Evolutionary conservation across 2,329 filamentous ascomycete genomes (phyloP).

Genomic region (Alternaria postmessia): DNA sequence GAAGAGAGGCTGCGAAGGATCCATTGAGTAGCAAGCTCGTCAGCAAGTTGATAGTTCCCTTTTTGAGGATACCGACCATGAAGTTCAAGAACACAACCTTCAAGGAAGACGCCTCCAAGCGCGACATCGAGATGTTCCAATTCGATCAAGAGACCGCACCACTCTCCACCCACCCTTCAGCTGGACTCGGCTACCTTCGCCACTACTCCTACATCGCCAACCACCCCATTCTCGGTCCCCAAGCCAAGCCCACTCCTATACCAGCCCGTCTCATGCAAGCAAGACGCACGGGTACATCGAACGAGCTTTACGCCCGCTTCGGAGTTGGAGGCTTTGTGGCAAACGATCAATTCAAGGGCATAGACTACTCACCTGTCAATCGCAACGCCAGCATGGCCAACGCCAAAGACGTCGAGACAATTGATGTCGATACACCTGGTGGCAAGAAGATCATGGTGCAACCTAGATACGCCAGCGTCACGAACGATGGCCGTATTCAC

Average conservation of each 20-base stretch:
- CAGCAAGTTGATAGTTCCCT: conserved; percentile 59
- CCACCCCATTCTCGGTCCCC: conserved; percentile 68
- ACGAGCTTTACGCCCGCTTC: conserved; percentile 45
- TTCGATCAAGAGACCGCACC: conserved; percentile 49
- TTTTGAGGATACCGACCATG: conserved; percentile 64
- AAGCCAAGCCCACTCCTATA: conserved; percentile 60
- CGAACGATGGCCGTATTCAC: conserved; percentile 41
- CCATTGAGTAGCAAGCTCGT: conserved; percentile 62
- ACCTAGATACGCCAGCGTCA: conserved; percentile 52
- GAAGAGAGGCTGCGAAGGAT: conserved; percentile 56
- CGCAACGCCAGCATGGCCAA: conserved; percentile 8
- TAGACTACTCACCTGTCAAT: conserved; percentile 36
- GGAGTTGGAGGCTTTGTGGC: conserved; percentile 58
- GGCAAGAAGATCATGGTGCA: conserved; percentile 63
- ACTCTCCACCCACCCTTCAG: conserved; percentile 70
- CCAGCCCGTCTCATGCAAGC: conserved; percentile 65
- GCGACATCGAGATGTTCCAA: conserved; percentile 36
- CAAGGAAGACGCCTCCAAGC: conserved; percentile 32
- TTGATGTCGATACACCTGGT: conserved; percentile 55
- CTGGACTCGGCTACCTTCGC: conserved; percentile 68
- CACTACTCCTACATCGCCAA: conserved; percentile 65
- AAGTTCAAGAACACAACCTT: conserved; percentile 36
- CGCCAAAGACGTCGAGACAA: conserved; percentile 42
- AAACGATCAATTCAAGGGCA: conserved; percentile 48
- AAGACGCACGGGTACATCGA: conserved; percentile 18